Evolutionary conservation across 2,329 filamentous ascomycete species (phyloP), one percentile per base, ranked within the genome.

Genomic region (Diplocarpon mali): DNA sequence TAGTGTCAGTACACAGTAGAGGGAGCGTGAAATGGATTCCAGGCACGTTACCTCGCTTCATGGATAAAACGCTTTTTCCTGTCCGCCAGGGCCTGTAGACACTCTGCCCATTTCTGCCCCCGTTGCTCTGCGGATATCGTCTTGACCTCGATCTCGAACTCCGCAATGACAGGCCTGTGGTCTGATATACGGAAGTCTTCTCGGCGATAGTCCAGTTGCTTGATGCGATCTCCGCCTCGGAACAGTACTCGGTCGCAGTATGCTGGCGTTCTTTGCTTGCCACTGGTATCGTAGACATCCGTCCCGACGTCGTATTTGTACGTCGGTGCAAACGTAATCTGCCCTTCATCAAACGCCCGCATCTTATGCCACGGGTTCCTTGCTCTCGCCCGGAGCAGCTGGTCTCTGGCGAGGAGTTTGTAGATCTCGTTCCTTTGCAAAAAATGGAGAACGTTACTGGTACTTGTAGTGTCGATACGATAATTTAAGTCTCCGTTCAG

Each of bases 231-330:
- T 16, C 89, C 76, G 11, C 83, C 66, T 34, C 90, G 78, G 56
- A 87, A 94, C n/a, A 98, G 68, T 31, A 98, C 67, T 30, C 92
- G 78, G 67, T 98, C 92, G 62, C 92, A 98, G 92, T 92, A 98
- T 1, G 92, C 92, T 0, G 92, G 92, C 16, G 86, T 83, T 40
- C 92, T 78, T 63, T 86, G 86, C 71, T 98, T 98, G 64, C 98
- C 92, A 56, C 85, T 90, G 0, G 85, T 83, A 62, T 98, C 92
- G 63, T 96, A 98, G 6, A 78, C 83, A 60, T 96, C 90, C 0
- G 87, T 93, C 13, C 89, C 89, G 0, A 96, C 87, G 56, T 98
- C 92, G 63, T 98, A 98, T 63, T 98, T 98, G 71, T 98, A 98
- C 0, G 92, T 98, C 0, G 92, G 92, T 7, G 87, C 82, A 62